Percentiles rank a stretch among this genome's conserved stretches.
Evolutionary conservation across 2,329 filamentous ascomycete species (phyloP).

Genomic region (Phyllosticta paracitricarpa): DNA sequence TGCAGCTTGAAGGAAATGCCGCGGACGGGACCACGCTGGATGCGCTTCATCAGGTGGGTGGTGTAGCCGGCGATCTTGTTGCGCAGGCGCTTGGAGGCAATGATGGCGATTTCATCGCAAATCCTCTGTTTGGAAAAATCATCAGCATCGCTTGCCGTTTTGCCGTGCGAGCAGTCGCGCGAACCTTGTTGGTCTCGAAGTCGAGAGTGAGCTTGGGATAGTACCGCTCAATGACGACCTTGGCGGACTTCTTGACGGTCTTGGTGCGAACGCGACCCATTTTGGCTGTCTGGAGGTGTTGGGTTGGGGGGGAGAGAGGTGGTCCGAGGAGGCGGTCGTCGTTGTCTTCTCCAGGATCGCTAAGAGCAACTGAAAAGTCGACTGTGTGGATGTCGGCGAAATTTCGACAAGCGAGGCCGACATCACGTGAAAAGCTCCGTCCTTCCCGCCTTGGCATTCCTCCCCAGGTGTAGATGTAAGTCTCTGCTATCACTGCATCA

Average conservation of each 20-base stretch:
- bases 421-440: background rate
- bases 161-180: background rate
- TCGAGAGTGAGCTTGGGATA: constrained; percentile 94
- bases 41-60: constrained; percentile 94
- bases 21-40: constrained; percentile 96
- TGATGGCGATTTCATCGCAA: constrained; percentile 99
- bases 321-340: constrained; percentile 9
- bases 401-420: constrained; percentile 2
- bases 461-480: no score
- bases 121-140: constrained; percentile 45
- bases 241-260: constrained; percentile 80
- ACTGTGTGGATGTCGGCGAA: constrained; percentile 4
- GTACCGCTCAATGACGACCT: constrained; percentile 89
- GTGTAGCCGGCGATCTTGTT: constrained; percentile 99
- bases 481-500: no score
- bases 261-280: constrained; percentile 51
- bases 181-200: constrained; percentile 96
- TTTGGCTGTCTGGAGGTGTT: constrained; percentile 24
- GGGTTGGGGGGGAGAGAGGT: background rate
- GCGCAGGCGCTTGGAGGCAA: constrained; percentile 95
- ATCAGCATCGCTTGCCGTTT: background rate
- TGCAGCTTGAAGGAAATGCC: constrained; percentile 99
- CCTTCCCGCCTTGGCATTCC: no score
- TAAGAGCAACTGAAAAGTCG: background rate
- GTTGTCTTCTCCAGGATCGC: constrained; percentile 3